Percentiles rank a stretch among this genome's conserved stretches.
Conservation (phyloP, 106 monocot species). For the Cymbidium sinense region DNA sequence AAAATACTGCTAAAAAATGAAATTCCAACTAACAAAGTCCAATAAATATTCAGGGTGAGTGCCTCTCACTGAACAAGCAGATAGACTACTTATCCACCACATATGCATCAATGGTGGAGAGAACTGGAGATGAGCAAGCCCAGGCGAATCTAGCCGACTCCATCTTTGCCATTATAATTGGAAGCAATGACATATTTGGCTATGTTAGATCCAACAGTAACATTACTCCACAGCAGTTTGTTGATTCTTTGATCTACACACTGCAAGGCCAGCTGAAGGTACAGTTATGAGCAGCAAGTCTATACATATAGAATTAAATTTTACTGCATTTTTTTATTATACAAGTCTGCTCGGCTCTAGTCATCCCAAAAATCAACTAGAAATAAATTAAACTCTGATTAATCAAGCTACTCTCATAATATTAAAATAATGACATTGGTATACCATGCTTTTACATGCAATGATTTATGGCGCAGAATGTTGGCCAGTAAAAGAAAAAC, state of each 20-base stretch:
- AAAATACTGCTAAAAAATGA: not conserved
- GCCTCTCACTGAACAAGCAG: constrained; percentile 29
- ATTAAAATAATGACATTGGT: too few relatives aligned
- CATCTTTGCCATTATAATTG: constrained; percentile 46
- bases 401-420: too few relatives aligned
- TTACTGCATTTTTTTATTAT: too few relatives aligned
- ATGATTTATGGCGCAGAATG: too few relatives aligned
- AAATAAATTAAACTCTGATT: too few relatives aligned
- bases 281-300: too few relatives aligned
- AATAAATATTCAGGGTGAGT: not conserved
- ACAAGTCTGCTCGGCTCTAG: too few relatives aligned
- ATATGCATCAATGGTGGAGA: constrained; percentile 28
- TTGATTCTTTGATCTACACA: constrained; percentile 32
- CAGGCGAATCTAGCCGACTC: constrained; percentile 41
- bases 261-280: constrained; percentile 38
- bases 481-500: too few relatives aligned
- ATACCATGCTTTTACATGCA: too few relatives aligned
- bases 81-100: constrained; percentile 39
- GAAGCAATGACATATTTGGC: constrained; percentile 72
- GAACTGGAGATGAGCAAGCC: constrained; percentile 17
- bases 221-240: constrained; percentile 28
- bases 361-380: too few relatives aligned
- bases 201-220: constrained; percentile 22
- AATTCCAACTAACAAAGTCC: not conserved
- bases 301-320: too few relatives aligned